Base-by-base conservation (phyloP, 2,329 filamentous ascomycete species). In the Neobulgaria alba region DNA sequence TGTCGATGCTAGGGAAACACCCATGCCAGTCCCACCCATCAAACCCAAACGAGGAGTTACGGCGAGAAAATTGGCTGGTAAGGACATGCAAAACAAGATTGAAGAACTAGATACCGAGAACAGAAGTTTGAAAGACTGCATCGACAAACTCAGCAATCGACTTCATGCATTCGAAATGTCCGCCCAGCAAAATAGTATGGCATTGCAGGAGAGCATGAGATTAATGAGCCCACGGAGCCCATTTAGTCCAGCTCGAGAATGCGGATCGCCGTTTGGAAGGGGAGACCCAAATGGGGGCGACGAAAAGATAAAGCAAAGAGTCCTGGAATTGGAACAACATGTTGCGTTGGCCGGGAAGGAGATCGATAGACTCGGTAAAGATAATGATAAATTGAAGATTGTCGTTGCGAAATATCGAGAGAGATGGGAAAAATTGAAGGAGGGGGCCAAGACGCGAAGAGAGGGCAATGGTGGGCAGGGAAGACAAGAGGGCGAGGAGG, bases 121-220 rank as follows among this genome's bases (percentile, higher is more conserved):
- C 61, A 75, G 83, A 47, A 85, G 84, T 8, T 72, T 96, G 37
- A 90, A 92, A 55, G 77, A 83, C 42, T 79, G 88, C 53, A 77
- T 94, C 7, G 89, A 96, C 62, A 87, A 86, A 36, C 74, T 95
- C 26, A 85, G 84, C 47, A 85, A 83, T 53, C 78, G 90, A 1
- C 73, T 98, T n/a, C 85, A 92, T 55, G 83, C 88, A 47, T 98
- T 95, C 65, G 90, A 98, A 63, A 81, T 87, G 29, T 89, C 86
- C 54, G 87, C 88, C 0, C 92, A 96, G 63, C 87, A 82, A 48
- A 89, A 84, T 29, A 85, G 83, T 39, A 76, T 89, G 63, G 86
- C 87, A 3, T 73, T 96, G 23, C 85, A 89, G 10, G 87, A 95
- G 60, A 94, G 86, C 52, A 79, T 79, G 59, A 68, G 77, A n/a